A percentile compares a stretch with the other conserved stretches of the same genome.
phyloP scores from a whole-genome alignment of 306 rosid species.

The Sophora flavescens region DNA sequence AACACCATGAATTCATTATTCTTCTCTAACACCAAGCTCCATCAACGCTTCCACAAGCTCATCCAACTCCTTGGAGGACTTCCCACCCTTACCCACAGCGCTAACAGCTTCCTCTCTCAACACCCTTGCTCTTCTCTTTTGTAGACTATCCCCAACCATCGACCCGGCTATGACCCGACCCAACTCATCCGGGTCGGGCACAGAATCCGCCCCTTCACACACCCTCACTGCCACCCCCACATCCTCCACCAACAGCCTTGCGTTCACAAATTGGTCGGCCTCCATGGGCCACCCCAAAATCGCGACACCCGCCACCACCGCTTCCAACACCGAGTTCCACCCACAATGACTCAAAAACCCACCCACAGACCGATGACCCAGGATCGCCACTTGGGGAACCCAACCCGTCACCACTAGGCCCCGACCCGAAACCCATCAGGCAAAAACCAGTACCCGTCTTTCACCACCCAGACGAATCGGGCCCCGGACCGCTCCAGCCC shows the following conservation, averaged over 20 bases:
- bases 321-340: constrained; percentile 66
- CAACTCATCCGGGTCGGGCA: constrained; percentile 61
- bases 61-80: constrained; percentile 54
- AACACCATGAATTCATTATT: neutral
- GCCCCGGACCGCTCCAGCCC: constrained; percentile 64
- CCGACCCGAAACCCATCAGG: constrained; percentile 56
- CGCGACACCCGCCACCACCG: constrained; percentile 52
- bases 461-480: constrained; percentile 72
- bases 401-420: constrained; percentile 57
- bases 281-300: constrained; percentile 89
- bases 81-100: constrained; percentile 52
- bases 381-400: constrained; percentile 41
- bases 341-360: constrained; percentile 56
- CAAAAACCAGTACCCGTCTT: constrained; percentile 48
- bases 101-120: constrained; percentile 50
- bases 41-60: constrained; percentile 49
- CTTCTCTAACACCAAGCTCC: constrained; percentile 37
- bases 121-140: constrained; percentile 45
- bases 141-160: constrained; percentile 38
- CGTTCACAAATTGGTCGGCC: constrained; percentile 74
- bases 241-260: constrained; percentile 63
- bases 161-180: constrained; percentile 40
- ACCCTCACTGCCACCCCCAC: constrained; percentile 54
- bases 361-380: constrained; percentile 47
- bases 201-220: constrained; percentile 60